Evolutionary conservation across 1,139 yeast genomes (phyloP).

Genomic region (Yamadazyma friedrichii): DNA sequence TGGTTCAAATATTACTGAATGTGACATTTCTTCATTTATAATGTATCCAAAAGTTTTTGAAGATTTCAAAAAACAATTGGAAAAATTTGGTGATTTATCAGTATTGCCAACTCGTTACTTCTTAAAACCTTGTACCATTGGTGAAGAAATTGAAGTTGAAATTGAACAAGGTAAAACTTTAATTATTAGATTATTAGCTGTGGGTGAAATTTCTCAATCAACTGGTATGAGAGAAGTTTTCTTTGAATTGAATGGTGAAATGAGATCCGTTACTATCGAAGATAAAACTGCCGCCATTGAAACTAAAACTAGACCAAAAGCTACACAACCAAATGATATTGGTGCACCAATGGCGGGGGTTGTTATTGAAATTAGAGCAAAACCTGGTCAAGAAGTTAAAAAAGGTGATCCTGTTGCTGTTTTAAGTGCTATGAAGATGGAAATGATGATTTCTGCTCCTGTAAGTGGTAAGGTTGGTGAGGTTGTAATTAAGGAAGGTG

Average conservation of each 20-base stretch:
- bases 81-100: conserved; percentile 86
- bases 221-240: conserved; percentile 95
- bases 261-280: conserved; percentile 90
- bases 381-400: conserved; percentile 83
- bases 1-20: conserved; percentile 63
- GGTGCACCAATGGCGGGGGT: conserved; percentile 99
- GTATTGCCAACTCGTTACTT: conserved; percentile 91
- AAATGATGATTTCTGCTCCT: conserved; percentile 96
- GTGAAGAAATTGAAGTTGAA: conserved; percentile 85
- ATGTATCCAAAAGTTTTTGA: conserved; percentile 99
- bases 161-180: conserved; percentile 94
- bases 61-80: conserved; percentile 70
- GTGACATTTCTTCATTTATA: conserved; percentile 90
- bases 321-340: conserved; percentile 87
- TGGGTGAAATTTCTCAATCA: conserved; percentile 81
- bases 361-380: conserved; percentile 88
- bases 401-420: conserved; percentile 97
- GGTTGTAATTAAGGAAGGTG: conserved; percentile 81
- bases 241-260: conserved; percentile 97
- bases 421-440: conserved; percentile 99
- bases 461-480: conserved; percentile 80
- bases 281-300: conserved; percentile 87
- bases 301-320: conserved; percentile 85
- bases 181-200: conserved; percentile 86
- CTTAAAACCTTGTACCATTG: conserved; percentile 80